Percentiles rank a stretch among this genome's conserved stretches.
These are phyloP conservation scores for Trichocomaceae sp. DNA, from an alignment of 2,329 filamentous ascomycete genomes.

Conservation along the genomic window DNA sequence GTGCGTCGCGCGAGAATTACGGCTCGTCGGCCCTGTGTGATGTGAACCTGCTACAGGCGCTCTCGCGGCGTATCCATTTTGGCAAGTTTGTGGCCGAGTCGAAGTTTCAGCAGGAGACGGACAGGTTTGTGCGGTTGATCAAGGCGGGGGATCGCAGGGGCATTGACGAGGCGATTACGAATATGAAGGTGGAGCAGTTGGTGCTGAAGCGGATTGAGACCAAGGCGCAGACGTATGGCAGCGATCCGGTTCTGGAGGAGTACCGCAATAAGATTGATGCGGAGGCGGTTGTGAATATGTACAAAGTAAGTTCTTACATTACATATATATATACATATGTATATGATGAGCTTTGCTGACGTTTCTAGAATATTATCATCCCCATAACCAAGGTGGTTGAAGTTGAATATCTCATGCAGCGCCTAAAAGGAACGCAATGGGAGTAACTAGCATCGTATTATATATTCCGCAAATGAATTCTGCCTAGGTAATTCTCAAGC, in stretches of 20 bases:
- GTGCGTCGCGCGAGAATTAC: slow-evolving; percentile 88
- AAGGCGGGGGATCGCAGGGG: slow-evolving; percentile 69
- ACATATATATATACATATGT: too few relatives aligned
- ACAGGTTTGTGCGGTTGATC: slow-evolving; percentile 76
- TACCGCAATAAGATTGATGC: slow-evolving; percentile 70
- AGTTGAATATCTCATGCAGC: slow-evolving; percentile 96
- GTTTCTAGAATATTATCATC: slow-evolving; percentile 65
- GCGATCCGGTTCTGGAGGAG: slow-evolving; percentile 63
- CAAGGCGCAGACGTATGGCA: slow-evolving; percentile 91
- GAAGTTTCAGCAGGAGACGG: slow-evolving; percentile 80
- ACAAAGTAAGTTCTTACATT: slow-evolving; percentile 46
- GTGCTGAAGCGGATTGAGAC: slow-evolving; percentile 78
- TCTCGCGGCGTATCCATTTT: slow-evolving; percentile 90
- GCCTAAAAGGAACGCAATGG: slow-evolving; percentile 55
- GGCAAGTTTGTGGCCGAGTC: slow-evolving; percentile 97
- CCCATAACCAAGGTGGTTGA: slow-evolving; percentile 97
- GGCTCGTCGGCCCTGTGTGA: slow-evolving; percentile 87
- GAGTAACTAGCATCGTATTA: slow-evolving; percentile 26
- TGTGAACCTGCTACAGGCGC: slow-evolving; percentile 79
- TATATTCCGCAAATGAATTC: too few relatives aligned
- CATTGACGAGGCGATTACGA: slow-evolving; percentile 86
- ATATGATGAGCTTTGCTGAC: neutral
- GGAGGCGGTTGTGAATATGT: slow-evolving; percentile 85
- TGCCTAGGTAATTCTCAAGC: too few relatives aligned
- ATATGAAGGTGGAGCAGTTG: slow-evolving; percentile 80